Conservation (phyloP, 1,284 basidiomycete species). For the Wallemia hederae region DNA sequence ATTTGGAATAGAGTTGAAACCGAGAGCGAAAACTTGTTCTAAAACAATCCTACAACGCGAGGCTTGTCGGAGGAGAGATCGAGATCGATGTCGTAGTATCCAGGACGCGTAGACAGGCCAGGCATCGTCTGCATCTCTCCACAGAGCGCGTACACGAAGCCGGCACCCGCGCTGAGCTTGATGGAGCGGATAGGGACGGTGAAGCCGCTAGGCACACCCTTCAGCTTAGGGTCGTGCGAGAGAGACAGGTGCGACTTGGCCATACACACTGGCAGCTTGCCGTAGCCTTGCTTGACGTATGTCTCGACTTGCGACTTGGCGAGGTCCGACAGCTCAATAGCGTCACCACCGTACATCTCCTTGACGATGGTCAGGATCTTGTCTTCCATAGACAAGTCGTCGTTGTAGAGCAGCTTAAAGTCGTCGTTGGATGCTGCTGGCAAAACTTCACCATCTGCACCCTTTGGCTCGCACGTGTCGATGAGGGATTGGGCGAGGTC, state of each 20-base stretch:
- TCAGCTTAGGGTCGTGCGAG: conserved; percentile 72
- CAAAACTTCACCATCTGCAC: conserved; percentile 61
- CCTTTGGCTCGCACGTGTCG: conserved; percentile 41
- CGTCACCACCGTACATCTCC: conserved; percentile 72
- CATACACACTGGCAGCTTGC: conserved; percentile 44
- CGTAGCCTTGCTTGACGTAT: conserved; percentile 72
- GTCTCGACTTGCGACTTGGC: conserved; percentile 66
- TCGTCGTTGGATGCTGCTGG: conserved; percentile 25
- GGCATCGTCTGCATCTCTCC: conserved; percentile 60
- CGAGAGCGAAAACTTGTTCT: background rate
- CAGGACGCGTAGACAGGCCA: conserved; percentile 73
- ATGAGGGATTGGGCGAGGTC: conserved; percentile 67
- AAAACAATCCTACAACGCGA: background rate
- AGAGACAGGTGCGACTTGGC: conserved; percentile 95
- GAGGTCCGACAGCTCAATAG: conserved; percentile 51
- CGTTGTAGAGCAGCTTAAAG: conserved; percentile 25
- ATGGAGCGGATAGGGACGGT: conserved; percentile 76
- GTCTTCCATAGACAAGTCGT: conserved; percentile 30
- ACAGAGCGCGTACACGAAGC: conserved; percentile 80
- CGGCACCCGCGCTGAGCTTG: conserved; percentile 67
- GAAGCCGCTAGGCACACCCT: conserved; percentile 70
- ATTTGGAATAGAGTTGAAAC: no score
- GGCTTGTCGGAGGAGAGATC: conserved; percentile 9
- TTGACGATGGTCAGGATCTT: conserved; percentile 66
- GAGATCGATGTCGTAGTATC: conserved; percentile 23